Percentiles rank a stretch among this genome's conserved stretches.
phyloP scores from a whole-genome alignment of 352 stramenopile genomes.

The Globisporangium yorkense region DNA sequence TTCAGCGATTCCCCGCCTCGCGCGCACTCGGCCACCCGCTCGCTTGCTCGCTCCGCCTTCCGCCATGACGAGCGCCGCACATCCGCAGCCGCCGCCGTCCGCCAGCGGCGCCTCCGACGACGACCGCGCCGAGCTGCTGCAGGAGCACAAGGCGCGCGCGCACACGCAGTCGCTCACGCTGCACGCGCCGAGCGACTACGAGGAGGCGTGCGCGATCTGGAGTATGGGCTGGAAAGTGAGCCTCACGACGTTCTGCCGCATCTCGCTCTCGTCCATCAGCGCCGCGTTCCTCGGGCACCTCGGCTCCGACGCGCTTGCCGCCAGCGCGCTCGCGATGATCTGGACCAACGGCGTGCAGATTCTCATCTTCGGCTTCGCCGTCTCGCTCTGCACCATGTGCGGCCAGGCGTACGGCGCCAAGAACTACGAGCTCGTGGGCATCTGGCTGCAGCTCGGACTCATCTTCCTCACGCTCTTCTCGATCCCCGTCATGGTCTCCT shows the following conservation, averaged over 20 bases:
- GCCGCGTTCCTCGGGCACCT: constrained; percentile 75
- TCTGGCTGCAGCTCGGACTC: constrained; percentile 75
- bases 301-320: constrained; percentile 66
- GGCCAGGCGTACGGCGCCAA: constrained; percentile 74
- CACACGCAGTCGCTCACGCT: not conserved
- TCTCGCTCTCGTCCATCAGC: constrained; percentile 74
- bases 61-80: not conserved
- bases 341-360: constrained; percentile 80
- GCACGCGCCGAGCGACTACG: constrained; percentile 16
- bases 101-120: not conserved
- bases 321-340: constrained; percentile 63
- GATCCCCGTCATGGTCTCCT: constrained; percentile 72
- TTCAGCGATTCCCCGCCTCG: too few species aligned
- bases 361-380: constrained; percentile 71
- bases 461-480: constrained; percentile 63
- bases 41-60: not conserved
- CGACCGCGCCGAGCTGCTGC: constrained; percentile 3
- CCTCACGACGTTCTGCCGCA: constrained; percentile 75
- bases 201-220: constrained; percentile 68
- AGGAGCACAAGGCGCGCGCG: not conserved
- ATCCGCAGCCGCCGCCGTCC: not conserved
- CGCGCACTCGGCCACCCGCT: too few species aligned
- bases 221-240: constrained; percentile 82
- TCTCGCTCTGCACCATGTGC: constrained; percentile 77
- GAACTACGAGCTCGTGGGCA: constrained; percentile 70